Evolutionary conservation across 257 asterid genomes (phyloP).

Genomic region (Fraxinus excelsior): DNA sequence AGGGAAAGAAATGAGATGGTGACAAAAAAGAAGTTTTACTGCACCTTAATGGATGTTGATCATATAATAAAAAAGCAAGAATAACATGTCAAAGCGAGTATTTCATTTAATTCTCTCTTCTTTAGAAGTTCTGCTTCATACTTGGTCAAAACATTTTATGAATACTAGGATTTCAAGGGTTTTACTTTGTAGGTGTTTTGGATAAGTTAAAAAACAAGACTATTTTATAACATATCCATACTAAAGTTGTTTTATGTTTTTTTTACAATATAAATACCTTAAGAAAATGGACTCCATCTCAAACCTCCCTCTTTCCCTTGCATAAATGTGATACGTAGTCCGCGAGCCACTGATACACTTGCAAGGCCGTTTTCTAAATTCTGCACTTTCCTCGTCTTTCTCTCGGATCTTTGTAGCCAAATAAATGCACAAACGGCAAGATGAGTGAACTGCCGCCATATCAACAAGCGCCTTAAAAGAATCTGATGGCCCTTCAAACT

Average conservation of each 20-base stretch:
- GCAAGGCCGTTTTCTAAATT: constrained; percentile 84
- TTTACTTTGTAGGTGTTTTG: background rate
- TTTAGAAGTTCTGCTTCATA: background rate
- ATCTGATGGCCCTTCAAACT: constrained; percentile 89
- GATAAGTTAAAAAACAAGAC: background rate
- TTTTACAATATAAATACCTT: constrained; percentile 48
- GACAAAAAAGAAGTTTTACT: background rate
- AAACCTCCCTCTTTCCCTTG: constrained; percentile 90
- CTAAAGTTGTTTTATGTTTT: background rate
- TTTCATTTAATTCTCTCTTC: background rate
- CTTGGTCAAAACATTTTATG: background rate
- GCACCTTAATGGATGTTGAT: background rate
- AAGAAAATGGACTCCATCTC: constrained; percentile 77
- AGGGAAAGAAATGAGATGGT: background rate
- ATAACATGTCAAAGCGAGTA: background rate
- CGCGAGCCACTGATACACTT: constrained; percentile 61
- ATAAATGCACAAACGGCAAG: constrained; percentile 92
- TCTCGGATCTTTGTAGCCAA: constrained; percentile 75
- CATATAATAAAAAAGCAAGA: background rate
- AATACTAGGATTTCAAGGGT: background rate
- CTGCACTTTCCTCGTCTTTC: constrained; percentile 56
- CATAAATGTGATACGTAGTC: constrained; percentile 71
- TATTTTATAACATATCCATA: constrained; percentile 2
- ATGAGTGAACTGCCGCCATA: constrained; percentile 99
- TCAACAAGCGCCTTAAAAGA: constrained; percentile 98